phyloP scores from a whole-genome alignment of 306 rosid genomes.

The Vigna angularis region DNA sequence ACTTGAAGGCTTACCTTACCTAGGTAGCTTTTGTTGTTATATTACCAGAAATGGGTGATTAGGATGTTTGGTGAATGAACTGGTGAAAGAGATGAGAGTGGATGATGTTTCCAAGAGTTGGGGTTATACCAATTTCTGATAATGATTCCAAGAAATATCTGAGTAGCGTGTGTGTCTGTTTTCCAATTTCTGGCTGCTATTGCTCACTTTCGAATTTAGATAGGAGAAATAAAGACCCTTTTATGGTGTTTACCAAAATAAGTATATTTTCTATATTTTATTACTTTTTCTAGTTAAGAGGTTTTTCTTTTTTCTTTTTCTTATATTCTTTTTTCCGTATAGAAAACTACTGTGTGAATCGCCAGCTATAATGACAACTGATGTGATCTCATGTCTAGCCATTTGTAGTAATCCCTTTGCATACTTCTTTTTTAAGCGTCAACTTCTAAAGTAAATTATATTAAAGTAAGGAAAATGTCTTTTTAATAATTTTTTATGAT shows the following conservation, averaged over 20 bases:
- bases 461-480: too few relatives aligned
- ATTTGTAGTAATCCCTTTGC: not conserved
- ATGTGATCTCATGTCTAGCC: not conserved
- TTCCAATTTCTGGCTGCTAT: slow-evolving; percentile 19
- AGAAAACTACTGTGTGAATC: not conserved
- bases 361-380: not conserved
- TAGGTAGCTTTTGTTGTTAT: not conserved
- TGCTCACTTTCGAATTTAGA: slow-evolving; percentile 9
- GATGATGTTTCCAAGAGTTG: not conserved
- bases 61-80: not conserved
- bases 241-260: not conserved
- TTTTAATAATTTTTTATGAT: too few relatives aligned
- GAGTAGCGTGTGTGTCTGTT: too few relatives aligned
- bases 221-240: not conserved
- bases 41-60: not conserved
- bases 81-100: not conserved
- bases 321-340: not conserved
- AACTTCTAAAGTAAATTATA: too few relatives aligned
- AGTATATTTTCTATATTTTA: not conserved
- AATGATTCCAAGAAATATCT: too few relatives aligned
- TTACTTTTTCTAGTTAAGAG: not conserved
- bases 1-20: not conserved
- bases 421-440: too few relatives aligned
- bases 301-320: not conserved
- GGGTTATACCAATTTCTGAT: too few relatives aligned